These are phyloP conservation scores for Neurospora crassa DNA, from an alignment of 2,329 filamentous ascomycete species.

Conservation along the genomic window DNA sequence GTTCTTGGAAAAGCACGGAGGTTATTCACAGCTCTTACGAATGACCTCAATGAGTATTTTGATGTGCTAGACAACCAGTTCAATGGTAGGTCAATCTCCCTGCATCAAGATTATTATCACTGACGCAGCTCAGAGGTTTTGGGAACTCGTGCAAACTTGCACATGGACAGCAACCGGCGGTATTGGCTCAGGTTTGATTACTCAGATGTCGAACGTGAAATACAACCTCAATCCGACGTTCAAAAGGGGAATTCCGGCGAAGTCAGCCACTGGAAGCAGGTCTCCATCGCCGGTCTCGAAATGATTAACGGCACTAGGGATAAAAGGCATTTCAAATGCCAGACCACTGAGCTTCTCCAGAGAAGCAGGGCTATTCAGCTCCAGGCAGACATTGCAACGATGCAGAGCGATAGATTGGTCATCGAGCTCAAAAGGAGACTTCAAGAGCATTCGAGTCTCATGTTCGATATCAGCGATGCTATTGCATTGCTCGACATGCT, in stretches of 20 bases:
- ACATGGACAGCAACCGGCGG: conserved; percentile 66
- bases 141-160: conserved; percentile 32
- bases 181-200: conserved; percentile 66
- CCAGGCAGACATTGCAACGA: conserved; percentile 73
- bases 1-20: conserved; percentile 40
- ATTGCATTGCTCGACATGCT: conserved; percentile 85
- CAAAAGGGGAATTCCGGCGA: conserved; percentile 19
- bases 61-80: conserved; percentile 9
- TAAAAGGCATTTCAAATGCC: conserved; percentile 73
- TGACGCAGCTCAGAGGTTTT: background rate
- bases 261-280: background rate
- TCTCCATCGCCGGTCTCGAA: conserved; percentile 22
- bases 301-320: conserved; percentile 71
- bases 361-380: conserved; percentile 68
- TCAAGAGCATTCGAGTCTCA: conserved; percentile 56
- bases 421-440: conserved; percentile 63
- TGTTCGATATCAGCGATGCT: conserved; percentile 81
- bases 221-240: conserved; percentile 37
- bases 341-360: conserved; percentile 77
- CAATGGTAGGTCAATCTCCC: conserved; percentile 2
- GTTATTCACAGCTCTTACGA: conserved; percentile 4
- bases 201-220: conserved; percentile 46
- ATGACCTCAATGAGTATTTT: conserved; percentile 9
- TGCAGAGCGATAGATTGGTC: conserved; percentile 71
- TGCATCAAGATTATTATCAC: too few relatives aligned